Evolutionary conservation across 495 filamentous ascomycete genomes (phyloP), one percentile per base, ranked within the genome.

Genomic region (Penicillium waksmanii): DNA sequence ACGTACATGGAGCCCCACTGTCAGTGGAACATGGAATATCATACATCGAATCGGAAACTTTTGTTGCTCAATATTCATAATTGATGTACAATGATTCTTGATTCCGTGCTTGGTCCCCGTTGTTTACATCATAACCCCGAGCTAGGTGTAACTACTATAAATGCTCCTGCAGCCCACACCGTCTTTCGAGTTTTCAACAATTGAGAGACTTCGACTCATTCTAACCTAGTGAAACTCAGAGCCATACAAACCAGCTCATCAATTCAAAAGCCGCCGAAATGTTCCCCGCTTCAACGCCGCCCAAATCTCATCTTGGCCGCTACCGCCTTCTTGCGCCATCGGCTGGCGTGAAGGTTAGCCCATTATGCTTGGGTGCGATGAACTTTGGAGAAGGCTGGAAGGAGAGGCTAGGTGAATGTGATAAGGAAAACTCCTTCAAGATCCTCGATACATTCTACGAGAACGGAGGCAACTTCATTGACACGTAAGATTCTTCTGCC

Each of bases 391-490:
- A 80, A 15, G 77, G 79, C 19, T 86, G 80, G 82, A 64, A 58
- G 21, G 64, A 63, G 1, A 55, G 74, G 31, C 66, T 90, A 72
- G 89, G 88, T 25, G 75, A 75, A 61, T 87, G 86, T 60, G 78
- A 77, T 64, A 84, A 90, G 61, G 79, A 88, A 40, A 80, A 75
- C 1, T 74, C 81, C n/a, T 84, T 88, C 56, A 72, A 77, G 47
- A 85, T 93, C 33, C 77, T 93, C 40, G 88, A 92, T 66, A 83
- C 76, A 65, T 90, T 84, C 76, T 85, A 85, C 51, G 76, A 80
- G 8, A 73, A 83, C 23, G 89, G 87, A 25, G 90, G 89, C 31
- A 93, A 93, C 73, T 91, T 92, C 75, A 85, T 93, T 62, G 89
- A 93, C 65, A 92, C 88, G 57, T 66, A 55, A 51, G 50, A 27